Evolutionary conservation across 768 basidiomycete species (phyloP).

Genomic region (Panaeolus papilionaceus): DNA sequence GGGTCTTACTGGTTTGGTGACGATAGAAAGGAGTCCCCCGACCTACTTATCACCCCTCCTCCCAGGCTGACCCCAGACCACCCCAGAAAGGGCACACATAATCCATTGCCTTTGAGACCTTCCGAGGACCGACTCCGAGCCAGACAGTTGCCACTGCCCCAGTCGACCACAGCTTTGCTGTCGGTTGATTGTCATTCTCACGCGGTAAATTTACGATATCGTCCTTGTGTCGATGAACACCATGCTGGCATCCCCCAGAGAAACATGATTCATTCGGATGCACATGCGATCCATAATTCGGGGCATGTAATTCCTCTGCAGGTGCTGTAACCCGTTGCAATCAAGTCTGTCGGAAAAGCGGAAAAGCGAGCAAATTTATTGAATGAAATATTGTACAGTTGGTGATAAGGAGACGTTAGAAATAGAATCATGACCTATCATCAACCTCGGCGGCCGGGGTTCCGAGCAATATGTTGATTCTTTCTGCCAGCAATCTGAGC

Average conservation of each 20-base stretch:
- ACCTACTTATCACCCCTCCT: background rate
- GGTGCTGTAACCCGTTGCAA: background rate
- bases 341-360: background rate
- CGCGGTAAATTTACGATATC: background rate
- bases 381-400: background rate
- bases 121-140: background rate
- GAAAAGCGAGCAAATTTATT: background rate
- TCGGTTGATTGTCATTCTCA: background rate
- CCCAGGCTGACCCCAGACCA: background rate
- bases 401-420: background rate
- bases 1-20: too few relatives aligned
- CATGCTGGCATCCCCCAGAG: background rate
- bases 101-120: too few relatives aligned
- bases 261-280: background rate
- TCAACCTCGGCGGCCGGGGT: background rate
- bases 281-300: background rate
- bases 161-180: background rate
- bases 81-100: background rate
- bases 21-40: too few relatives aligned
- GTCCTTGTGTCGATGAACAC: background rate
- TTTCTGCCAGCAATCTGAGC: slow-evolving; percentile 2
- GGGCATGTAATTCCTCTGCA: background rate
- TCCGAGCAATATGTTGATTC: background rate
- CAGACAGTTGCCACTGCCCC: background rate
- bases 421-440: slow-evolving; percentile 7